Conservation (phyloP, 2,329 filamentous ascomycete species). For the Aotearoamyces nothofagi region DNA sequence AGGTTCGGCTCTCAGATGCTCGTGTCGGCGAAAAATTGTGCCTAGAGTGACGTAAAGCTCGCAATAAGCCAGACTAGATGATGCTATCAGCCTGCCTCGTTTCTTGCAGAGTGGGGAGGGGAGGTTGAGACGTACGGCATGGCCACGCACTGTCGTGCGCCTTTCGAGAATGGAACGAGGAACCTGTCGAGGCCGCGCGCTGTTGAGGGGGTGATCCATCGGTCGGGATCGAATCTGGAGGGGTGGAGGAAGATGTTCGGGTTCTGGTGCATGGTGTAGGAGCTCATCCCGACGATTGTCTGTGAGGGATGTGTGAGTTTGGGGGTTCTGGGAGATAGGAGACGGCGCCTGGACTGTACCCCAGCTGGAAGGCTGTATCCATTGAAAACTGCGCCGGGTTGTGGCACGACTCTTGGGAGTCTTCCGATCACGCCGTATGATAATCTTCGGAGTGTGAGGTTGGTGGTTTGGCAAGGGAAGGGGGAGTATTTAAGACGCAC, state of each 20-base stretch:
- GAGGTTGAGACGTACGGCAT: constrained; percentile 7
- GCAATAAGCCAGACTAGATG: constrained; percentile 18
- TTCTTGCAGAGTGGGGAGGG: background rate
- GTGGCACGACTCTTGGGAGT: constrained; percentile 20
- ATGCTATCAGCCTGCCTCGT: background rate
- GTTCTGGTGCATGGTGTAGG: constrained; percentile 20
- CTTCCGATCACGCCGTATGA: constrained; percentile 20
- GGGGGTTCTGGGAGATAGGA: background rate
- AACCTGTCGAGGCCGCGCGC: constrained; percentile 16
- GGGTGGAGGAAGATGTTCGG: constrained; percentile 19
- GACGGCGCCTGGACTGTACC: constrained; percentile 12
- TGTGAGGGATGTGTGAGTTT: constrained; percentile 1
- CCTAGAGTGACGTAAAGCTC: constrained; percentile 21
- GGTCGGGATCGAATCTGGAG: constrained; percentile 19
- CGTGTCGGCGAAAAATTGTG: constrained; percentile 17
- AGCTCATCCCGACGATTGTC: constrained; percentile 19
- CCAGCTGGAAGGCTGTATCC: constrained; percentile 18
- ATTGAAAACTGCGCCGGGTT: constrained; percentile 19
- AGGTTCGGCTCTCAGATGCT: constrained; percentile 9
- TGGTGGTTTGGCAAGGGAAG: no score
- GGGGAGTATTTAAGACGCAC: constrained; percentile 9
- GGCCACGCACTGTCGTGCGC: constrained; percentile 5
- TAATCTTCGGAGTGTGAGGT: no score
- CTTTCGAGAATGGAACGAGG: constrained; percentile 17
- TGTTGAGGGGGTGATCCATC: constrained; percentile 16